Conservation (phyloP, 257 asterid genomes). For the Dorcoceras hygrometricum region DNA sequence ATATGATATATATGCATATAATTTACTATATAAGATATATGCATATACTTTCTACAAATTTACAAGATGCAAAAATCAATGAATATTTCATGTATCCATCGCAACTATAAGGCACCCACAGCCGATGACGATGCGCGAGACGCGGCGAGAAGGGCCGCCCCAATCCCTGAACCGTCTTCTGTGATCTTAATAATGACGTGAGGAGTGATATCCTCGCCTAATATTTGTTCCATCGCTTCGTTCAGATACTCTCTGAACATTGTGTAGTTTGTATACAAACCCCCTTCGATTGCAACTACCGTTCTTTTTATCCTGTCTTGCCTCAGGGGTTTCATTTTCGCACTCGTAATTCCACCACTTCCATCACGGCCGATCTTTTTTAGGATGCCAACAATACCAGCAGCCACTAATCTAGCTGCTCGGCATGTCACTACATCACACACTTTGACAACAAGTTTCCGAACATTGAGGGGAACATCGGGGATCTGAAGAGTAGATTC, state of each 20-base stretch:
- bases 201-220: conserved; percentile 51
- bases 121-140: conserved; percentile 29
- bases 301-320: conserved; percentile 51
- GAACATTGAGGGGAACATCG: conserved; percentile 53
- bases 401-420: conserved; percentile 89
- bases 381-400: conserved; percentile 79
- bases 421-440: conserved; percentile 78
- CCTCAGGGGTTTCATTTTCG: conserved; percentile 36
- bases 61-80: background rate
- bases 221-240: conserved; percentile 57
- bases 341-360: conserved; percentile 42
- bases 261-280: conserved; percentile 63
- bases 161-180: conserved; percentile 83
- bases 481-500: conserved; percentile 43
- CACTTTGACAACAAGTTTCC: conserved; percentile 70
- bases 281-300: conserved; percentile 81
- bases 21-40: too few relatives aligned
- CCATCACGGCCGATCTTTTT: conserved; percentile 92
- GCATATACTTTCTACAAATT: background rate
- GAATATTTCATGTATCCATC: background rate
- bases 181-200: conserved; percentile 43
- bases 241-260: conserved; percentile 61
- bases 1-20: too few relatives aligned
- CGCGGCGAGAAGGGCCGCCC: conserved; percentile 96
- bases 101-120: background rate